Evolutionary conservation across 1,139 yeast species (phyloP), one percentile per base, ranked within the genome.

Genomic region (Pichia sp.): DNA sequence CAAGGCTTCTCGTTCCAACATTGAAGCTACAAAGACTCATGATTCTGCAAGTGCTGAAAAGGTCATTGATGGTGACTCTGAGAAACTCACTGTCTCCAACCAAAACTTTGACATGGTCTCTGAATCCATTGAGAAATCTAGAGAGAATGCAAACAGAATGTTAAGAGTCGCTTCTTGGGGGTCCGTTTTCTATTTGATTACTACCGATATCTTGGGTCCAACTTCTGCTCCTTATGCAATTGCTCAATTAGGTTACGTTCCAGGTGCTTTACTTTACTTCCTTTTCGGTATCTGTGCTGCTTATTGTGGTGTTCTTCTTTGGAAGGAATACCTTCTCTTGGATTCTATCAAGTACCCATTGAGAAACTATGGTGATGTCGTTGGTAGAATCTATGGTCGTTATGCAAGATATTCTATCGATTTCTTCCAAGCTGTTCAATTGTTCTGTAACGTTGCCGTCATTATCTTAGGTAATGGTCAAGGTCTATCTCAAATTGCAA

Each of bases 151-250:
- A 15, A 39, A 39, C 13, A 39, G 40, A 39, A 29, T 32, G 37
- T 13, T 36, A 7, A 35, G 42, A 36, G 26, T 39, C 17, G 42
- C 40, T 5, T 39, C 40, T 15, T 39, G 42, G 42, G 40, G 42
- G 39, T 55, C 68, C 1, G 68, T 64, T 9, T 66, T 66, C 49
- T 66, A 57, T 46, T 53, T 66, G 30, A 66, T 66, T 36, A 66
- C 72, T 13, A 66, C 72, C 3, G 72, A 66, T 52, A 65, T 66
- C 34, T 55, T 66, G 27, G 72, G 72, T 16, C 72, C 72, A 15
- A 53, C 62, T 13, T 54, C 59, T 34, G 69, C 70, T 14, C 71
- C 71, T 5, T 66, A 62, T 42, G 66, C 70, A 9, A 53, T 66
- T 30, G 49, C 66, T 6, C 60, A 63, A 37, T 49, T 66, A 38